These are phyloP conservation scores for Penicillium macrosclerotiorum DNA, from an alignment of 495 filamentous ascomycete genomes.

Conservation along the genomic window DNA sequence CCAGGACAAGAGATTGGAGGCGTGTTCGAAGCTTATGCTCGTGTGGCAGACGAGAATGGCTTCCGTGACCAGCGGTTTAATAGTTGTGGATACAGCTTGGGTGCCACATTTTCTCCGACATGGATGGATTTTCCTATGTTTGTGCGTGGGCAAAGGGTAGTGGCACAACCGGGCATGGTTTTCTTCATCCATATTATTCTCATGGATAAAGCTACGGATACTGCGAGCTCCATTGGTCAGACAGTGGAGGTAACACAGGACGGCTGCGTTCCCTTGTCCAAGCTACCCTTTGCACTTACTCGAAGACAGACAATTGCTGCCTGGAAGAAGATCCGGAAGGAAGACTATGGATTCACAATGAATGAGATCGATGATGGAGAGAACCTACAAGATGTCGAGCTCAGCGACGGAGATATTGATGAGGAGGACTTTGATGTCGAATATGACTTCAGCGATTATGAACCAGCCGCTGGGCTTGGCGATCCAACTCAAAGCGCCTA, in stretches of 20 bases:
- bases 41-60: conserved; percentile 24
- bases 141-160: conserved; percentile 19
- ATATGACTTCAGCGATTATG: conserved; percentile 19
- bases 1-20: conserved; percentile 20
- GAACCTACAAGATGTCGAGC: conserved; percentile 22
- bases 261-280: conserved; percentile 22
- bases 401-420: conserved; percentile 20
- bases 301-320: conserved; percentile 21
- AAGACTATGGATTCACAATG: conserved; percentile 23
- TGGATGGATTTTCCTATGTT: conserved; percentile 31
- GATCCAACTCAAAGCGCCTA: conserved; percentile 19
- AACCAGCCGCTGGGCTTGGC: conserved; percentile 15
- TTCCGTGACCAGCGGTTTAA: conserved; percentile 27
- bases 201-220: conserved; percentile 27
- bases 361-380: conserved; percentile 20
- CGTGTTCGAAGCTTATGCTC: conserved; percentile 26
- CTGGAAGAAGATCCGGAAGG: conserved; percentile 26
- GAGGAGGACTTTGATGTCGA: conserved; percentile 24
- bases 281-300: conserved; percentile 23
- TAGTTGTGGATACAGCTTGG: conserved; percentile 20
- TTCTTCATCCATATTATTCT: conserved; percentile 29
- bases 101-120: conserved; percentile 22
- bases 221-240: conserved; percentile 24
- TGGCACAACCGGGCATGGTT: conserved; percentile 20
- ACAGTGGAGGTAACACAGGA: conserved; percentile 23